phyloP scores from a whole-genome alignment of 176 grass and related monocot genomes.

The Thalia dealbata region DNA sequence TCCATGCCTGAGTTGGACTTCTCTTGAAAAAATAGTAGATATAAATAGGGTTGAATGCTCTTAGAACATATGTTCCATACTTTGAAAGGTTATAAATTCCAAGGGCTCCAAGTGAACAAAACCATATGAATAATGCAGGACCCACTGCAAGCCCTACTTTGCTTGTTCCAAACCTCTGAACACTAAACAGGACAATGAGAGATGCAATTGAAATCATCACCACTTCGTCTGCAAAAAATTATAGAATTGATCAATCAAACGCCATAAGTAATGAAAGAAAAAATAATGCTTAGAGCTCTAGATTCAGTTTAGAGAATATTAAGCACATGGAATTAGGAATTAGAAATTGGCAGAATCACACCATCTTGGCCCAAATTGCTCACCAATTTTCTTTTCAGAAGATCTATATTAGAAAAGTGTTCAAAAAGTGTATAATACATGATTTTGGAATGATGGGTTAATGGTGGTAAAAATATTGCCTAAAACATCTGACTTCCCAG shows the following conservation, averaged over 20 bases:
- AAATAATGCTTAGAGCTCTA: not conserved
- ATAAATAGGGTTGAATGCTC: conserved; percentile 73
- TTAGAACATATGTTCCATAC: conserved; percentile 70
- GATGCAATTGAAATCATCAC: conserved; percentile 83
- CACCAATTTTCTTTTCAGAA: not conserved
- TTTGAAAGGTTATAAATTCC: conserved; percentile 79
- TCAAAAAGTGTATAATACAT: not conserved
- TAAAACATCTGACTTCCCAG: no score
- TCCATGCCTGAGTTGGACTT: conserved; percentile 74
- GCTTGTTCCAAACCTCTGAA: conserved; percentile 88
- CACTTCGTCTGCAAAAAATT: conserved; percentile 69
- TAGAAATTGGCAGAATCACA: not conserved
- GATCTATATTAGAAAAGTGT: not conserved
- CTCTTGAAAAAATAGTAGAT: conserved; percentile 84
- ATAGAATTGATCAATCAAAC: not conserved
- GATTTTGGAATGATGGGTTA: not conserved
- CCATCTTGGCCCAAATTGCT: not conserved
- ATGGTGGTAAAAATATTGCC: no score
- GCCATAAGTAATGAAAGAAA: conserved; percentile 4
- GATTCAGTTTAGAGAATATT: not conserved
- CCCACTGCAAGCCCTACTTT: conserved; percentile 87
- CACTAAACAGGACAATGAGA: conserved; percentile 78
- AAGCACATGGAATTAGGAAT: not conserved
- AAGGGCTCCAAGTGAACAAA: conserved; percentile 78
- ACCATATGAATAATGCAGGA: conserved; percentile 87